Evolutionary conservation across 148 eudicot genomes (phyloP).

Genomic region (Gaultheria prostrata): DNA sequence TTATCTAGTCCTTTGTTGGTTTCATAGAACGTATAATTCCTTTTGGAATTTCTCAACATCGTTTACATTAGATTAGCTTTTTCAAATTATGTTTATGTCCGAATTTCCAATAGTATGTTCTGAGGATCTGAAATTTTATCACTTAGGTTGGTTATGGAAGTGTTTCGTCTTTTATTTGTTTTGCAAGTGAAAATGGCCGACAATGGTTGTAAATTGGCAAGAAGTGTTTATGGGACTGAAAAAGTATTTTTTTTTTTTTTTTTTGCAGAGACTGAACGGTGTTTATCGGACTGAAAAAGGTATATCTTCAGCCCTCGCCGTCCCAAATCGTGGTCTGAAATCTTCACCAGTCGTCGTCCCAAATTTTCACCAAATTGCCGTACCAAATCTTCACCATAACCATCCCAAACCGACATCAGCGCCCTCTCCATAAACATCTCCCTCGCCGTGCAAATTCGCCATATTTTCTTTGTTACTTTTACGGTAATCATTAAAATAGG

Average conservation of each 20-base stretch:
- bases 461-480: too few relatives aligned
- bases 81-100: background rate
- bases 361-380: too few relatives aligned
- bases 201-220: background rate
- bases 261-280: too few relatives aligned
- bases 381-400: too few relatives aligned
- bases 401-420: too few relatives aligned
- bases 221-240: background rate
- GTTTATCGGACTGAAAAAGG: conserved; percentile 18
- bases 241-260: background rate
- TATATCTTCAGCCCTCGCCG: too few relatives aligned
- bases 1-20: background rate
- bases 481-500: too few relatives aligned
- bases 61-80: background rate
- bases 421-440: too few relatives aligned
- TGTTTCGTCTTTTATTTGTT: background rate
- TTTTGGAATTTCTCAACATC: too few relatives aligned
- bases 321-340: too few relatives aligned
- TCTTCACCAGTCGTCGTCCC: too few relatives aligned
- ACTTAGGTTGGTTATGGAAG: background rate
- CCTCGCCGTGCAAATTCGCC: too few relatives aligned
- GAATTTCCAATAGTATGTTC: background rate
- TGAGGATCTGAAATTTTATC: background rate
- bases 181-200: background rate
- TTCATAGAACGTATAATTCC: background rate